Evolutionary conservation across 2,329 filamentous ascomycete species (phyloP).

Genomic region (Cladosporium sp.): DNA sequence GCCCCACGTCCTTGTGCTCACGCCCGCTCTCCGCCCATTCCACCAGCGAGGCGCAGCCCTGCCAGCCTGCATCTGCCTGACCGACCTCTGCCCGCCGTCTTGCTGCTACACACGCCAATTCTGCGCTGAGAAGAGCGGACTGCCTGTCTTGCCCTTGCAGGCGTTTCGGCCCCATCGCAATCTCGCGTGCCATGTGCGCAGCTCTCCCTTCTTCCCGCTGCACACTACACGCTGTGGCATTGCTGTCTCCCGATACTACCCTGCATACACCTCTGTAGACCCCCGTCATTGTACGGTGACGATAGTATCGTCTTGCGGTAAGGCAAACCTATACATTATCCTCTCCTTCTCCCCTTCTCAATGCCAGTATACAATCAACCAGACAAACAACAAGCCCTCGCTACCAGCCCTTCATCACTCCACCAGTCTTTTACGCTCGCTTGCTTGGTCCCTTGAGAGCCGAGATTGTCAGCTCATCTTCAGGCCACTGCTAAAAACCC

Average conservation of each 20-base stretch:
- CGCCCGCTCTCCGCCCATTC: constrained; percentile 5
- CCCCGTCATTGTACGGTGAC: constrained; percentile 8
- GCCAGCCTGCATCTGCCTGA: constrained; percentile 9
- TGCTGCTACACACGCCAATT: neutral
- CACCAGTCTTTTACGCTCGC: neutral
- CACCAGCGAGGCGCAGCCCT: constrained; percentile 10
- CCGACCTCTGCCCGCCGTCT: neutral
- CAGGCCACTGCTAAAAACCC: neutral
- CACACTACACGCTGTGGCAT: constrained; percentile 13
- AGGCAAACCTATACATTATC: constrained; percentile 15
- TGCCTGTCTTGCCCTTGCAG: constrained; percentile 4
- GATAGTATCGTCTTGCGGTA: neutral
- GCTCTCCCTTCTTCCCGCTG: constrained; percentile 13
- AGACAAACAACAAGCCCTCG: neutral
- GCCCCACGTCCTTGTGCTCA: neutral
- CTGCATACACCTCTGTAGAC: neutral
- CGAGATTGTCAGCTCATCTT: constrained; percentile 14
- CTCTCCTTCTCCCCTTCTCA: neutral
- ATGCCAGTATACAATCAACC: neutral
- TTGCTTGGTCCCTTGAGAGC: neutral
- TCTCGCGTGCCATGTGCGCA: constrained; percentile 17
- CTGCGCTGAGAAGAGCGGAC: constrained; percentile 15
- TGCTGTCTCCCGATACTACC: constrained; percentile 8
- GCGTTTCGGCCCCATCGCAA: neutral
- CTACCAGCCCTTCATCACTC: neutral